phyloP scores from a whole-genome alignment of 176 grass and related monocot genomes.

The sorghum (Sorghum bicolor) region Sorghum_bicolor_NCBIv3 NC_012878.2:24547001-24547500 shows the following conservation, averaged over 20 bases:
- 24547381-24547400: slow-evolving; percentile 3
- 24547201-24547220: no score
- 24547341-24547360: neutral
- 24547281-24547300: neutral
- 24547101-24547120: no score
- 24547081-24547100: no score
- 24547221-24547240: no score
- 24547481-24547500: slow-evolving; percentile 85
- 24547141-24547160: no score
- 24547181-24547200: no score
- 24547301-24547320: neutral
- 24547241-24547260: neutral
- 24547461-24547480: slow-evolving; percentile 96
- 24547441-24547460: slow-evolving; percentile 95
- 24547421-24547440: slow-evolving; percentile 83
- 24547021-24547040: no score
- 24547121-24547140: no score
- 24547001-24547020: no score
- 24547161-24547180: no score
- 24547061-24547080: no score
- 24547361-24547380: neutral
- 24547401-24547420: slow-evolving; percentile 44
- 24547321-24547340: neutral
- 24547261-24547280: neutral
- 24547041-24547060: no score